Conservation (phyloP, 805 yeast genomes). For the Hemisphaericaspora nanyangensis region DNA sequence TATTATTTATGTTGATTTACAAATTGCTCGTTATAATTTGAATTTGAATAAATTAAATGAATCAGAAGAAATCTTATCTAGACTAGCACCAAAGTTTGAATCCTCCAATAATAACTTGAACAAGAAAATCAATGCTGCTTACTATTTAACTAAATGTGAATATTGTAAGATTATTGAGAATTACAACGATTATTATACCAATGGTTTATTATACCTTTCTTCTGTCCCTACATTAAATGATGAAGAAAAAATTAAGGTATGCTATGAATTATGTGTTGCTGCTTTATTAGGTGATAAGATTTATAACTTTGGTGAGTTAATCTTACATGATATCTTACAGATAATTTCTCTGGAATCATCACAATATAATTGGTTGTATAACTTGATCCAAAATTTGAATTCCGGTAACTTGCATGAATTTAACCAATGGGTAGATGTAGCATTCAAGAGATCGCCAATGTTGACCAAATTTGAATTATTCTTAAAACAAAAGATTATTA, state of each 20-base stretch:
- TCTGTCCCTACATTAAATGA: conserved; percentile 46
- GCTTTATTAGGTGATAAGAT: conserved; percentile 89
- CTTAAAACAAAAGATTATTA: conserved; percentile 83
- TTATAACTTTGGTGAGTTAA: conserved; percentile 92
- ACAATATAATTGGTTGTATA: conserved; percentile 65
- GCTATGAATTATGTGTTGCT: conserved; percentile 73
- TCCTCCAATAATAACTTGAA: conserved; percentile 27
- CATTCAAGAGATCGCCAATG: conserved; percentile 44
- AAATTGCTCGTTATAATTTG: conserved; percentile 70
- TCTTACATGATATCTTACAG: conserved; percentile 79
- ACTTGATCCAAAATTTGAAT: conserved; percentile 67
- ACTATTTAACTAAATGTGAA: conserved; percentile 74
- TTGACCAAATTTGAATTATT: conserved; percentile 59
- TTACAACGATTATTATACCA: conserved; percentile 76
- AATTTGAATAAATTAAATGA: conserved; percentile 48
- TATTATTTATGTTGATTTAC: conserved; percentile 47
- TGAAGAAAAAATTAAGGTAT: conserved; percentile 42
- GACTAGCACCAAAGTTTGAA: conserved; percentile 56
- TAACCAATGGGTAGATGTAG: conserved; percentile 44
- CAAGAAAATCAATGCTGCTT: conserved; percentile 74
- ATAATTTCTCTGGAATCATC: conserved; percentile 41
- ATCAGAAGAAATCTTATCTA: conserved; percentile 67
- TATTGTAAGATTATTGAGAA: conserved; percentile 72
- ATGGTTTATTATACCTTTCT: conserved; percentile 77
- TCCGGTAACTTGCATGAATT: conserved; percentile 72